These are phyloP conservation scores for Kwoniella dendrophila DNA, from an alignment of 768 basidiomycete species.

Conservation along the genomic window DNA sequence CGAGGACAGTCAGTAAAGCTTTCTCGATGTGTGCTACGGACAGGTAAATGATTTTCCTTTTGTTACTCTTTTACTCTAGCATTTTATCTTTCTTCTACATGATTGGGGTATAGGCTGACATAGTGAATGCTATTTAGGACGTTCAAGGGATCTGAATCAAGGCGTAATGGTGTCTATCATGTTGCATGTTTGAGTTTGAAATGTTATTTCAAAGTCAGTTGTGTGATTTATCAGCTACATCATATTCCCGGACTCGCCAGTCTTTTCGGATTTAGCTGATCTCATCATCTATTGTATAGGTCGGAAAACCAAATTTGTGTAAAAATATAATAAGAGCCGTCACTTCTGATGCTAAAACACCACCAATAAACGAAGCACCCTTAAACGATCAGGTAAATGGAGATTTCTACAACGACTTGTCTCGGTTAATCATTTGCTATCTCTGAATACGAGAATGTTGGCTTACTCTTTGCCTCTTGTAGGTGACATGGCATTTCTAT, in stretches of 20 bases:
- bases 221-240: not conserved
- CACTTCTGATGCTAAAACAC: conserved; percentile 80
- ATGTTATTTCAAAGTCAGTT: conserved; percentile 84
- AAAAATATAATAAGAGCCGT: conserved; percentile 90
- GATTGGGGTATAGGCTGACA: not conserved
- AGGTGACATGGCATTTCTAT: conserved; percentile 95
- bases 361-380: conserved; percentile 73
- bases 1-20: conserved; percentile 81
- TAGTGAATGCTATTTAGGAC: conserved; percentile 54
- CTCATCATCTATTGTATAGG: conserved; percentile 65
- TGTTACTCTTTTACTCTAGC: not conserved
- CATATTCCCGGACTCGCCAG: not conserved
- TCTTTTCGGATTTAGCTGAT: not conserved
- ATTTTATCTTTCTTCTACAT: no score
- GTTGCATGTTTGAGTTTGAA: conserved; percentile 88
- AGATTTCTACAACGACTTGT: not conserved
- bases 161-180: conserved; percentile 91
- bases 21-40: conserved; percentile 89
- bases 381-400: conserved; percentile 79
- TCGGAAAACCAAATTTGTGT: conserved; percentile 85
- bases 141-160: conserved; percentile 61
- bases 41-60: conserved; percentile 58
- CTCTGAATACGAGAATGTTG: not conserved
- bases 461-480: conserved; percentile 16
- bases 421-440: not conserved